Conservation (phyloP, 352 stramenopile species). For the Thraustotheca clavata region DNA sequence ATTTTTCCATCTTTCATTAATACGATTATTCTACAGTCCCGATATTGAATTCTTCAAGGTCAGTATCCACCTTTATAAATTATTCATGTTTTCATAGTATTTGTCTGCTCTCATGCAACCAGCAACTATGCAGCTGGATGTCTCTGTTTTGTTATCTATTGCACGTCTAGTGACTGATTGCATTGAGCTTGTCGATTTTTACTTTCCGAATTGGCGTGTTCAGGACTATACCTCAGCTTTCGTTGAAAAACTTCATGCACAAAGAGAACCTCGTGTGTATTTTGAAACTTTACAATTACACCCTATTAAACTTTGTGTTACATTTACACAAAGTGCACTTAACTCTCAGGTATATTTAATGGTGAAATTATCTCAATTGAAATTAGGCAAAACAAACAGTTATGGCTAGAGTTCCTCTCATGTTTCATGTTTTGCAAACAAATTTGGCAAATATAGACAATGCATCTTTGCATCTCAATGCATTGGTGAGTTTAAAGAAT, state of each 20-base stretch:
- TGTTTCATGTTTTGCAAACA: conserved; percentile 53
- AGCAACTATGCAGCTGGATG: conserved; percentile 46
- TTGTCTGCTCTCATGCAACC: conserved; percentile 76
- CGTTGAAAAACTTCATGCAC: conserved; percentile 24
- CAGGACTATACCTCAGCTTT: neutral
- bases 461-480: conserved; percentile 70
- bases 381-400: conserved; percentile 27
- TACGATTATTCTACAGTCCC: conserved; percentile 68
- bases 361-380: neutral
- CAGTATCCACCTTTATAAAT: neutral
- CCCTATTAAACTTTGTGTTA: conserved; percentile 69
- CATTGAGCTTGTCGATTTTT: conserved; percentile 32
- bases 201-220: conserved; percentile 25
- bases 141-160: conserved; percentile 45
- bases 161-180: conserved; percentile 36
- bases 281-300: conserved; percentile 79
- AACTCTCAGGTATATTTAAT: conserved; percentile 27
- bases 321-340: conserved; percentile 51
- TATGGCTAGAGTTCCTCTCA: conserved; percentile 32
- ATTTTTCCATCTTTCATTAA: conserved; percentile 72
- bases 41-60: conserved; percentile 81
- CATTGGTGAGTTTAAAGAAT: conserved; percentile 26
- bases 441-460: conserved; percentile 72
- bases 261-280: conserved; percentile 55
- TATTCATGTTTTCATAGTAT: conserved; percentile 28